phyloP scores from a whole-genome alignment of 2,329 filamentous ascomycete genomes.

The Fusarium beomiforme region DNA sequence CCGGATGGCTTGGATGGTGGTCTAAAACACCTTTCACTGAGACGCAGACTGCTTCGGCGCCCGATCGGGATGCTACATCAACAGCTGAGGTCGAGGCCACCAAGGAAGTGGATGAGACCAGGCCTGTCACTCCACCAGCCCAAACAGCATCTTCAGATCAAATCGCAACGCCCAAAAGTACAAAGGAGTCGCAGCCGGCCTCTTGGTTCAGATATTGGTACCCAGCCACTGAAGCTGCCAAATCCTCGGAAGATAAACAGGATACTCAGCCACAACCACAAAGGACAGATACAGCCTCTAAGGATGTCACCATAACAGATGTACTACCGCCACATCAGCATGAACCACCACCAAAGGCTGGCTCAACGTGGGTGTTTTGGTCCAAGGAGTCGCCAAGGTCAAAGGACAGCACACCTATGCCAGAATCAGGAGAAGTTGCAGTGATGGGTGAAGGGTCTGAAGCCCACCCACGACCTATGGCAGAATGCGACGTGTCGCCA shows the following conservation, averaged over 20 bases:
- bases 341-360: conserved; percentile 56
- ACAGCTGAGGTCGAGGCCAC: conserved; percentile 7
- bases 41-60: conserved; percentile 15
- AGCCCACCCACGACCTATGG: conserved; percentile 61
- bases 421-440: conserved; percentile 63
- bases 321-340: conserved; percentile 48
- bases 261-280: conserved; percentile 11
- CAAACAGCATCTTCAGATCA: conserved; percentile 31
- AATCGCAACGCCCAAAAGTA: conserved; percentile 15
- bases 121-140: conserved; percentile 38
- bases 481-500: conserved; percentile 55
- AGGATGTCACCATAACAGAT: conserved; percentile 58
- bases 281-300: conserved; percentile 37
- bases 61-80: conserved; percentile 27
- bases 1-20: conserved; percentile 68
- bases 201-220: conserved; percentile 57
- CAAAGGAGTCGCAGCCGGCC: conserved; percentile 35
- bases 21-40: conserved; percentile 44
- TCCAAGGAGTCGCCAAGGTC: conserved; percentile 65
- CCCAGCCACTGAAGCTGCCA: conserved; percentile 27
- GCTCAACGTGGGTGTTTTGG: conserved; percentile 86
- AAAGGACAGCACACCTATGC: conserved; percentile 44
- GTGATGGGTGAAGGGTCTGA: conserved; percentile 67
- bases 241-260: conserved; percentile 19
- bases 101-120: conserved; percentile 24